Evolutionary conservation across 2,329 filamentous ascomycete species (phyloP), one percentile per base, ranked within the genome.

Genomic region (Xylaria sp.): DNA sequence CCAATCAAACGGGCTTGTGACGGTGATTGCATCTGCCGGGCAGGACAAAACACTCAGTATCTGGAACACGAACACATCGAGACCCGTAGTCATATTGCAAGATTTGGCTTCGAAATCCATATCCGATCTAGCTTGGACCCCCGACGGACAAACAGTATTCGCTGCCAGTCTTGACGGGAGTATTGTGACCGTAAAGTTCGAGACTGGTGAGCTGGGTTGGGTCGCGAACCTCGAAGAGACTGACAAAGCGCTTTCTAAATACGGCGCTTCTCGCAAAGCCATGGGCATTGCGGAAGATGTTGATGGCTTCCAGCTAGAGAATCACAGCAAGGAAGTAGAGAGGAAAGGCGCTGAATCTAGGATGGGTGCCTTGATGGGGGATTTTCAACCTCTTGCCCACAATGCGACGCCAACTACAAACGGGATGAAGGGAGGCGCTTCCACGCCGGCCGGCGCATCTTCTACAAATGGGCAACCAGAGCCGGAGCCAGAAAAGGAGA

Each of bases 341-440:
- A 83, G 93, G 37, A 90, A 88, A 65, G 92, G 89, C 4, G 92
- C 93, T 0, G 91, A 99, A 75, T 94, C 92, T 1, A 85, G 93
- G 65, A 99, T 99, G 94, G 94, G 94, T 10, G 93, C 93, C n/a
- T 76, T 99, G 44, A 99, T 99, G 94, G 93, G 93, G 4, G 92
- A 96, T 70, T 82, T 83, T 16, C 81, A 81, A 55, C 77, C 81
- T 2, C 74, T 82, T 2, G 77, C 80, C 2, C 84, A 84, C 47
- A 77, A 79, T 54, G 72, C 75, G 7, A 73, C 76, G 3, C 73
- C 77, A 56, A 76, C 72, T n/a, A 75, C 76, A 30, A 83, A 83
- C 57, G 81, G 81, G 0, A 77, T 72, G 73, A 90, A 80, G 64
- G 72, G 67, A 2, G 69, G 70, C 56, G 63, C 70, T 10, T 66